A percentile compares a stretch with the other conserved stretches of the same genome.
phyloP scores from a whole-genome alignment of 177 flowering plant genomes.

The Vitis hybrid region DNA sequence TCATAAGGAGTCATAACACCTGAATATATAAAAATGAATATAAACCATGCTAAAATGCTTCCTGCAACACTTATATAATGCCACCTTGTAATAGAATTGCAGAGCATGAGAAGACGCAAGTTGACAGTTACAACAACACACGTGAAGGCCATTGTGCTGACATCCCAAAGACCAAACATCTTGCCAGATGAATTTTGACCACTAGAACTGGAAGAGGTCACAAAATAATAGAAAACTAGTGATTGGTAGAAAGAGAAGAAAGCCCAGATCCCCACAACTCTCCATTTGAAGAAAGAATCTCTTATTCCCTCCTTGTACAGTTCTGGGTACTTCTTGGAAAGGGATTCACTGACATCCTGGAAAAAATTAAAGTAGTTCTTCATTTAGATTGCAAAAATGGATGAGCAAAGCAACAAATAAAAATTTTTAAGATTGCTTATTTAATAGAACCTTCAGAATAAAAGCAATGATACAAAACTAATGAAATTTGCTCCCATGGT shows the following conservation, averaged over 20 bases:
- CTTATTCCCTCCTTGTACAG: constrained; percentile 85
- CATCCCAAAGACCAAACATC: constrained; percentile 92
- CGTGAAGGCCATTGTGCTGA: constrained; percentile 94
- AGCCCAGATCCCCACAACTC: constrained; percentile 83
- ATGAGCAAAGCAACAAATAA: neutral
- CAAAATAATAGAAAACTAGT: constrained; percentile 66
- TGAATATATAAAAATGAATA: constrained; percentile 83
- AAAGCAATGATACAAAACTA: too few species aligned
- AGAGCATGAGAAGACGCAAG: constrained; percentile 81
- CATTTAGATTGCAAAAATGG: too few species aligned
- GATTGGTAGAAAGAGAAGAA: constrained; percentile 83
- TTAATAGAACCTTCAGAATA: too few species aligned
- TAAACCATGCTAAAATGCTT: constrained; percentile 87
- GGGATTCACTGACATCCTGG: constrained; percentile 92
- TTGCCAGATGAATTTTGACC: constrained; percentile 70
- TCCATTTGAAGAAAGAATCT: constrained; percentile 81
- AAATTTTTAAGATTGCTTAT: neutral
- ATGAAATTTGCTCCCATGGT: too few species aligned
- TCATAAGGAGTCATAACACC: constrained; percentile 58
- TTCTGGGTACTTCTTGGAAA: constrained; percentile 89
- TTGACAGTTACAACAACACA: constrained; percentile 88
- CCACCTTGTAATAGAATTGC: constrained; percentile 85
- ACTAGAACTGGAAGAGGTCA: constrained; percentile 47
- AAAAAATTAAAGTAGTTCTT: neutral
- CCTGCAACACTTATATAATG: constrained; percentile 86